A percentile compares a stretch with the other conserved stretches of the same genome.
phyloP scores from a whole-genome alignment of 2,329 filamentous ascomycete genomes.

The Chrysoporthe cubensis region DNA sequence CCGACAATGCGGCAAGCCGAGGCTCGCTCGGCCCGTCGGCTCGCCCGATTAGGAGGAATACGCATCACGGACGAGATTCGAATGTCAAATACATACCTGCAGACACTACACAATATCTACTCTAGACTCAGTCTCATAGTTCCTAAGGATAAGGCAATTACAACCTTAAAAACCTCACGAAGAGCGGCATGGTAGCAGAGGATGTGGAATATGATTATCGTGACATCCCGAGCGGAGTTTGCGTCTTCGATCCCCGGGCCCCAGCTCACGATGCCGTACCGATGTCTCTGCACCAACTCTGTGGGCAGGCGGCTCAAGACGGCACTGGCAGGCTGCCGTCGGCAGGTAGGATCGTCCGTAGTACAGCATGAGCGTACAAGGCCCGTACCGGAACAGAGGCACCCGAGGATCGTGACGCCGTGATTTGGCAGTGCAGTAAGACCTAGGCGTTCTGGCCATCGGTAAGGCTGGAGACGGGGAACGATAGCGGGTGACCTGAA shows the following conservation, averaged over 20 bases:
- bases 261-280: neutral
- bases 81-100: neutral
- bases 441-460: neutral
- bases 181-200: neutral
- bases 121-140: neutral
- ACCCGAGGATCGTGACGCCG: neutral
- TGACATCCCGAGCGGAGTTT: neutral
- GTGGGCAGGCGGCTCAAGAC: neutral
- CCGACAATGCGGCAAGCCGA: constrained; percentile 8
- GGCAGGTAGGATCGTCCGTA: constrained; percentile 11
- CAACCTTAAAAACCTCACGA: neutral
- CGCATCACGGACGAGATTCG: neutral
- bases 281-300: neutral
- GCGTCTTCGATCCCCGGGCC: neutral
- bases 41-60: neutral
- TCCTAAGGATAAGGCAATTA: neutral
- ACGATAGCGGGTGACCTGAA: constrained; percentile 1
- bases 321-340: neutral
- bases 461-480: neutral
- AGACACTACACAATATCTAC: neutral
- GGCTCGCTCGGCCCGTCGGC: neutral
- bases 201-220: neutral
- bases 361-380: constrained; percentile 14
- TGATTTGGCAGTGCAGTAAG: constrained; percentile 2
- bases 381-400: neutral